Conservation (phyloP, 208 protist species). For the Leishmania turanica region DNA sequence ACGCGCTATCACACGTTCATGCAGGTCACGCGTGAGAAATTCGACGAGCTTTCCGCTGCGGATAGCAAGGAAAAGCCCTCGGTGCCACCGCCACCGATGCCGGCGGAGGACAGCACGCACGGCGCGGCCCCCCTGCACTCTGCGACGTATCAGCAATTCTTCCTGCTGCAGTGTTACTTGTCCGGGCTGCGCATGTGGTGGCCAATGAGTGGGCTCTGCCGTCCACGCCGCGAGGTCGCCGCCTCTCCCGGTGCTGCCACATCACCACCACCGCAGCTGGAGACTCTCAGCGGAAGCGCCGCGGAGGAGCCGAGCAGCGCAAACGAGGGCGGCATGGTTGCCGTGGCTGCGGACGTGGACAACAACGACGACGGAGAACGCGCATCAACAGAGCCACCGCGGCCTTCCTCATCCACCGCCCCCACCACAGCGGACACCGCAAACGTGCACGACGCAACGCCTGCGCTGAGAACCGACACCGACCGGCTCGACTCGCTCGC, state of each 20-base stretch:
- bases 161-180: slow-evolving; percentile 67
- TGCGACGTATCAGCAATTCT: slow-evolving; percentile 51
- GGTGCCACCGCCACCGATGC: not conserved
- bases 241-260: not conserved
- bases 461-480: not conserved
- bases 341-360: not conserved
- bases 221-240: slow-evolving; percentile 4
- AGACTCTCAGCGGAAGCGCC: not conserved
- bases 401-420: not conserved
- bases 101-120: not conserved
- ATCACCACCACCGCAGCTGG: not conserved
- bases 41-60: slow-evolving; percentile 39
- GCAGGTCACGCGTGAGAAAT: slow-evolving; percentile 75
- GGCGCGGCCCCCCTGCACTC: slow-evolving; percentile 5
- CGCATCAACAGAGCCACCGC: not conserved
- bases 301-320: not conserved
- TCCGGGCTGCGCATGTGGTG: slow-evolving; percentile 55
- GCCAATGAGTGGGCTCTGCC: slow-evolving; percentile 37
- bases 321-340: not conserved
- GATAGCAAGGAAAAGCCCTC: not conserved
- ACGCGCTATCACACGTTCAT: slow-evolving; percentile 54
- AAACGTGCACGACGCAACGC: not conserved
- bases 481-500: not conserved
- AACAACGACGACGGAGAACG: not conserved
- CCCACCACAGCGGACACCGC: not conserved